These are phyloP conservation scores for Verbascum thapsus DNA, from an alignment of 257 asterid genomes.

Conservation along the genomic window DNA sequence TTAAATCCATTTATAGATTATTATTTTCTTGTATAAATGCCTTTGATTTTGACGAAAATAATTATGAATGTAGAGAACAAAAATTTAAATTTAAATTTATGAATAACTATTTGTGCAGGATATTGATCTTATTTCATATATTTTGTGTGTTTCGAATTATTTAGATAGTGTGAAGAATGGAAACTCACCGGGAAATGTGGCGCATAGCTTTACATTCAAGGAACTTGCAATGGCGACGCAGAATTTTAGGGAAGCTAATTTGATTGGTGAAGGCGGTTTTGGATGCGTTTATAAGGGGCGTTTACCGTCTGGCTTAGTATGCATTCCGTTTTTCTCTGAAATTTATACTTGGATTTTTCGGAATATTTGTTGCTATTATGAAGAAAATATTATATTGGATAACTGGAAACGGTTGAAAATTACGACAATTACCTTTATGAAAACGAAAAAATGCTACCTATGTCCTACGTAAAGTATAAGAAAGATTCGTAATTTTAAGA, in stretches of 20 bases:
- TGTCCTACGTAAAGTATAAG: no score
- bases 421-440: no score
- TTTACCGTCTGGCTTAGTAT: conserved; percentile 44
- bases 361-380: not conserved
- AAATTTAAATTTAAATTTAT: not conserved
- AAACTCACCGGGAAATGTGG: conserved; percentile 27
- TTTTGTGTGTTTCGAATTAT: not conserved
- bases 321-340: conserved; percentile 23
- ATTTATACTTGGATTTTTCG: not conserved
- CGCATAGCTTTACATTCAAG: conserved; percentile 46
- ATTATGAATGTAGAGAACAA: not conserved
- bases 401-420: not conserved
- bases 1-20: no score
- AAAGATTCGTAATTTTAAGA: no score
- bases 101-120: not conserved
- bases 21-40: no score
- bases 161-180: conserved; percentile 32
- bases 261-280: conserved; percentile 61
- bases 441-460: no score
- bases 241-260: conserved; percentile 47
- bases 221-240: conserved; percentile 50
- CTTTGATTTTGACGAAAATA: not conserved
- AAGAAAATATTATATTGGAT: not conserved
- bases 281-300: conserved; percentile 59
- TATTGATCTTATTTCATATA: not conserved